Conservation (phyloP, 768 basidiomycete species). For the Trametes villosa region DNA sequence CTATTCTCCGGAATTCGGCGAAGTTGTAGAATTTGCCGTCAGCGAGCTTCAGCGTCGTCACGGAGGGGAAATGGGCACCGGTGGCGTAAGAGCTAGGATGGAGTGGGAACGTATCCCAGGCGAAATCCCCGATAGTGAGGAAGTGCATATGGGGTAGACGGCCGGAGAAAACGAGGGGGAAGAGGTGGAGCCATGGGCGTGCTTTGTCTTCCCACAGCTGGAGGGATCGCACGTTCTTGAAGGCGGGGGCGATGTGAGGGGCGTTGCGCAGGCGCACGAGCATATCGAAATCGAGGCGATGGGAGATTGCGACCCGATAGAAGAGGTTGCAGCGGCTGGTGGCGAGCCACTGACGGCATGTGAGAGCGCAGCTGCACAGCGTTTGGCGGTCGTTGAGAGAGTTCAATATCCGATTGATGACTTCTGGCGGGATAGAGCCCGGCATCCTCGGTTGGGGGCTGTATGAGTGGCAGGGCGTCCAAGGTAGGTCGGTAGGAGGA, state of each 20-base stretch:
- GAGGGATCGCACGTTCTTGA: slow-evolving; percentile 5
- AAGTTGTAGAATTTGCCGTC: slow-evolving; percentile 12
- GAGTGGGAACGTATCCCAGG: slow-evolving; percentile 1
- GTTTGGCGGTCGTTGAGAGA: slow-evolving; percentile 11
- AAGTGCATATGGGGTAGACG: neutral
- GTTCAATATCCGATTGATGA: slow-evolving; percentile 6
- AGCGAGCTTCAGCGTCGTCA: slow-evolving; percentile 5
- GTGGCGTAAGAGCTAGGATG: neutral
- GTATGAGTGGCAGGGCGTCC: neutral
- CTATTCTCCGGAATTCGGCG: slow-evolving; percentile 6
- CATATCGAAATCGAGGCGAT: slow-evolving; percentile 5
- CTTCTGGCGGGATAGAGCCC: neutral
- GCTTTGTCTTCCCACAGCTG: slow-evolving; percentile 11
- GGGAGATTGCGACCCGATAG: slow-evolving; percentile 1
- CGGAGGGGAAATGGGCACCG: neutral
- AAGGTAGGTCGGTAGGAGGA: neutral
- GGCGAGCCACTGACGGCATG: slow-evolving; percentile 12
- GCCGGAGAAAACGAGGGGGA: neutral
- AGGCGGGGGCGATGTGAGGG: slow-evolving; percentile 1
- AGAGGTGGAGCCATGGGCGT: slow-evolving; percentile 16
- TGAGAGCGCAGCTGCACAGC: slow-evolving; percentile 19
- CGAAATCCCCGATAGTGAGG: neutral
- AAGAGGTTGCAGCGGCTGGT: slow-evolving; percentile 18
- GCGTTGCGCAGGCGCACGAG: slow-evolving; percentile 3
- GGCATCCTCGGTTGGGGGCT: slow-evolving; percentile 1